Base-by-base conservation (phyloP, 2,329 filamentous ascomycete species). In the Aspergillus felis region DNA sequence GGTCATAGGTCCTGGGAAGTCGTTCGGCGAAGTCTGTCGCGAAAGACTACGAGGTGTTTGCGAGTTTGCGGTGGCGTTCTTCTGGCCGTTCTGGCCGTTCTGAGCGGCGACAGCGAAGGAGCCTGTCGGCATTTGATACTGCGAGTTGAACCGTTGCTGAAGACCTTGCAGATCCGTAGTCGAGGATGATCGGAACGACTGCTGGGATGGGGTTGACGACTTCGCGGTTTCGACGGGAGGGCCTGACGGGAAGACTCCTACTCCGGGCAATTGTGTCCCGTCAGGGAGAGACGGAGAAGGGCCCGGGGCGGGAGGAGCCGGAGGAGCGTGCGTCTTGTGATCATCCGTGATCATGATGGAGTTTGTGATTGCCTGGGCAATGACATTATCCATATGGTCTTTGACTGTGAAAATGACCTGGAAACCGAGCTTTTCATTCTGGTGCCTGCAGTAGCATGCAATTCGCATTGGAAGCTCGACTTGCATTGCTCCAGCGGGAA, bases 331-430 rank as follows among this genome's bases (percentile, higher is more conserved):
- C 7, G 91, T 96, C 78, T 97, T 97, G 79, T 97, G 93, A 69
- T 99, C 93, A 71, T 99, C 93, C 1, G 94, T 97, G 62, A 97
- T 97, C 84, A 97, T 93, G 63, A 97, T 96, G 0, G 91, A 90
- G 55, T 88, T 87, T 22, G 91, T 91, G 63, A 96, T 88, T 53
- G 87, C 86, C 75, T 99, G 93, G 6, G 91, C 90, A 47, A 97
- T 79, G 32, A 96, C 78, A 48, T 86, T 86, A 66, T 87, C 89
- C 61, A 85, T 79, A 68, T 85, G 85, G 74, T 97, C 91, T 70
- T 92, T 96, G 68, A 99, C 82, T 1, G 93, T 97, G 75, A 97
- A 96, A 61, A 99, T 96, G 66, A 97, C 92, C 66, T 83, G 83
- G 75, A 97, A 99, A 1, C 93, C 93, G 64, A 88, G 80, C 78